A percentile compares a stretch with the other conserved stretches of the same genome.
phyloP scores from a whole-genome alignment of 768 basidiomycete species.

The Auricularia sp. region DNA sequence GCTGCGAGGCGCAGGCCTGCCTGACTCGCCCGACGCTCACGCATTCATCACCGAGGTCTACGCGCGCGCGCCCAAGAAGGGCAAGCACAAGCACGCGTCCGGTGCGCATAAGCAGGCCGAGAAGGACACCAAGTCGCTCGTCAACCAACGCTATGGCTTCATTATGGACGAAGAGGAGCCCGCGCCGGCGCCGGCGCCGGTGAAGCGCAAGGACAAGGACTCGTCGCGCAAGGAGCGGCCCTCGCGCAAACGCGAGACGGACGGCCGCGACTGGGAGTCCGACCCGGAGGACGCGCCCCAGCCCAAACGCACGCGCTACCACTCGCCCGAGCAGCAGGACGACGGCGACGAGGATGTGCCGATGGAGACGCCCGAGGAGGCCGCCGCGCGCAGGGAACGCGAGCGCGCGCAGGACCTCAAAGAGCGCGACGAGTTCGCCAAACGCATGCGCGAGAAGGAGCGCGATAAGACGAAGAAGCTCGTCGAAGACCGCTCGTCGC shows the following conservation, averaged over 20 bases:
- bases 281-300: constrained; percentile 69
- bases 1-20: constrained; percentile 68
- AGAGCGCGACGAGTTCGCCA: constrained; percentile 90
- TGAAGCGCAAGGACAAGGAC: neutral
- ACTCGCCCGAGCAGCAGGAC: constrained; percentile 20
- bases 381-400: constrained; percentile 55
- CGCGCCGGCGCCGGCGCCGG: neutral
- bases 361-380: constrained; percentile 54
- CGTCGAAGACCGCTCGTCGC: constrained; percentile 85
- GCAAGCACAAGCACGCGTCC: constrained; percentile 51
- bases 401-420: constrained; percentile 69
- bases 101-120: constrained; percentile 54
- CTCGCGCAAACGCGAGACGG: constrained; percentile 66
- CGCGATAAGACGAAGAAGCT: constrained; percentile 79
- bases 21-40: constrained; percentile 71
- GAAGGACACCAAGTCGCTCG: constrained; percentile 59
- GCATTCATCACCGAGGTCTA: constrained; percentile 72
- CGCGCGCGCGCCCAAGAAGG: constrained; percentile 64
- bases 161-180: constrained; percentile 65
- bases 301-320: constrained; percentile 38
- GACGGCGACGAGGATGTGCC: constrained; percentile 35
- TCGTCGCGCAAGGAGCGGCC: neutral
- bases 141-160: constrained; percentile 66
- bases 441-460: constrained; percentile 76
- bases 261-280: constrained; percentile 80